Base-by-base conservation (phyloP, 2,329 filamentous ascomycete species). In the Phyllosticta capitalensis region DNA sequence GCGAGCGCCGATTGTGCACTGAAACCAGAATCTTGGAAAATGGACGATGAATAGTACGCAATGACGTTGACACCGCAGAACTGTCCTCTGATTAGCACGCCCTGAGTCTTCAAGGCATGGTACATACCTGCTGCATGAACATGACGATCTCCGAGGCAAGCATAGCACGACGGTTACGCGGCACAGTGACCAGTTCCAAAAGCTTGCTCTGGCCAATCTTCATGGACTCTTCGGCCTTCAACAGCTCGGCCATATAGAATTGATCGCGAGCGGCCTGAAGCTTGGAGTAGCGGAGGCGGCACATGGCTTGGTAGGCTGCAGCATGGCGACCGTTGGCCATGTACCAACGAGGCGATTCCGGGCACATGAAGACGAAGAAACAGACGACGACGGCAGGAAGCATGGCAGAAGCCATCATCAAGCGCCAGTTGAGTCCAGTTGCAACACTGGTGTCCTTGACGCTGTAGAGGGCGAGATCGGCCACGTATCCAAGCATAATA, bases 251-350 rank as follows among this genome's bases (percentile, higher is more conserved):
- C 67, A 67, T 68, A 66, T 83, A 83, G 70, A 80, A 83, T 55
- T 78, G 72, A 63, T 83, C 80, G 28, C 81, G 67, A 0, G 79
- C 79, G 1, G 79, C 81, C 61, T 81, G 78, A n/a, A 83, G 71
- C 6, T 78, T 74, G 7, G 76, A 75, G 22, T 73, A 73, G 0
- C 81, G 75, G 71, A 86, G 26, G 80, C 81, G 2, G 78, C 78
- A 65, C 83, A 87, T 17, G 48, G 67, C 62, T 1, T 64, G 57
- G 55, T 63, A 68, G n/a, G 67, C 67, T 9, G 60, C 52, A 7
- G 63, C 61, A 52, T 68, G 64, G 19, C 64, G 61, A 5, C 66
- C 66, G 38, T 67, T 67, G 45, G 60, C 62, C 63, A 68, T 65
- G 49, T 63, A 68, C 65, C 65, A 67, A 14, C 66, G 61, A 1